Base-by-base conservation (phyloP, 495 filamentous ascomycete species). In the Choiromyces venosus region DNA sequence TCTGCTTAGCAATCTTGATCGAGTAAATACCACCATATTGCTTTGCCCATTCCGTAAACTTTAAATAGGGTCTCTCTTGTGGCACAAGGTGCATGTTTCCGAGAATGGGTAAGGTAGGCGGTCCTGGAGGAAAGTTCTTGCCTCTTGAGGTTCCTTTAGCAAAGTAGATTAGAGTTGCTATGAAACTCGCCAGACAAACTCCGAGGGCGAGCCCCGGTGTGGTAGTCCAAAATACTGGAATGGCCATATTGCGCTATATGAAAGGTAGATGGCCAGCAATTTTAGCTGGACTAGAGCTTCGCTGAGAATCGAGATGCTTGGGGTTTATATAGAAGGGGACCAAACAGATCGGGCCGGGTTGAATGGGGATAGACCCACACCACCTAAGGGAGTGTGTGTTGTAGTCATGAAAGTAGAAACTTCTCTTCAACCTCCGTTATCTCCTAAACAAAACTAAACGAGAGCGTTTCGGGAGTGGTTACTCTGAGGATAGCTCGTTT, bases 31-130 rank as follows among this genome's bases (percentile, higher is more conserved):
- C 68, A n/a, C 85, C 86, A 71, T 86, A 87, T 73, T 85, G 78
- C 25, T 82, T 79, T n/a, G 81, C 83, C 86, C 85, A 87, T 72
- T 84, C 82, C 35, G 83, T 77, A 44, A 86, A 85, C 69, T 84
- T 71, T 76, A 70, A n/a, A 56, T 36, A 84, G 29, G 79, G 71
- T 37, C 81, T 75, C 66, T 80, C 77, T 65, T 81, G 73, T 64
- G 84, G 83, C 8, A 86, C 74, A 66, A 86, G 84, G 56, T 82
- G 83, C 9, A 86, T 73, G 37, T 84, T 84, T 52, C 85, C 84
- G 46, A 86, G 65, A 42, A 86, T 69, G 16, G 85, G 84, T 25
- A 82, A 52, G 0, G 71, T 77, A 42, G 68, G 76, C 9, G 77
- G 77, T n/a, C 77, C 76, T 14, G 67, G 76, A 33, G 64, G 75